Conservation (phyloP, 176 grass and related monocot genomes). For the Urochloa ruziziensis region DNA sequence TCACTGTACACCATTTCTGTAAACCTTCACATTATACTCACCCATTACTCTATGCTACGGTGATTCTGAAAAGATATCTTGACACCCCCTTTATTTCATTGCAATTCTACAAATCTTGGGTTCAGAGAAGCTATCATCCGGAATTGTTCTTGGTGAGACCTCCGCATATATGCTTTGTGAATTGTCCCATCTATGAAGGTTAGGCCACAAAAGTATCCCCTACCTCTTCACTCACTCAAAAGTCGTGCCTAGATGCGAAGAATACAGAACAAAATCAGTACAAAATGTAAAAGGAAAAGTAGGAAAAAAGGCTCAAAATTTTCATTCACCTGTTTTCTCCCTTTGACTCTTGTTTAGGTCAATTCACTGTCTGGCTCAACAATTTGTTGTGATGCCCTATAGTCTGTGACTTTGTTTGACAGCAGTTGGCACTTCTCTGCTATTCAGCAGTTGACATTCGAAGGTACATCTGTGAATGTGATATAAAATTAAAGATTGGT, state of each 20-base stretch:
- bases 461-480: neutral
- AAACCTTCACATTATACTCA: neutral
- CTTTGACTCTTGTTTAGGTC: slow-evolving; percentile 11
- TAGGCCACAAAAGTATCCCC: neutral
- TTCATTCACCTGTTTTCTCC: neutral
- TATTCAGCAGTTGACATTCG: neutral
- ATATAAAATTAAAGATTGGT: neutral
- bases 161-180: slow-evolving; percentile 31
- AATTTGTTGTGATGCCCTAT: neutral
- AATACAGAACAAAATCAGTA: neutral
- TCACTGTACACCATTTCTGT: neutral
- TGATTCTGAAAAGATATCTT: neutral
- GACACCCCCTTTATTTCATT: neutral
- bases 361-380: neutral
- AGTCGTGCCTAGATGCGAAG: neutral
- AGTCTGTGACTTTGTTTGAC: neutral
- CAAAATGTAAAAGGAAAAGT: neutral
- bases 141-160: slow-evolving; percentile 28
- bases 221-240: slow-evolving; percentile 31
- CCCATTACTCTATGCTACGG: neutral
- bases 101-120: neutral
- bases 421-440: neutral
- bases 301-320: neutral
- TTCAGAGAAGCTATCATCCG: neutral
- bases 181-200: slow-evolving; percentile 22